phyloP scores from a whole-genome alignment of 2,329 filamentous ascomycete genomes.

The Boeremia exigua region DNA sequence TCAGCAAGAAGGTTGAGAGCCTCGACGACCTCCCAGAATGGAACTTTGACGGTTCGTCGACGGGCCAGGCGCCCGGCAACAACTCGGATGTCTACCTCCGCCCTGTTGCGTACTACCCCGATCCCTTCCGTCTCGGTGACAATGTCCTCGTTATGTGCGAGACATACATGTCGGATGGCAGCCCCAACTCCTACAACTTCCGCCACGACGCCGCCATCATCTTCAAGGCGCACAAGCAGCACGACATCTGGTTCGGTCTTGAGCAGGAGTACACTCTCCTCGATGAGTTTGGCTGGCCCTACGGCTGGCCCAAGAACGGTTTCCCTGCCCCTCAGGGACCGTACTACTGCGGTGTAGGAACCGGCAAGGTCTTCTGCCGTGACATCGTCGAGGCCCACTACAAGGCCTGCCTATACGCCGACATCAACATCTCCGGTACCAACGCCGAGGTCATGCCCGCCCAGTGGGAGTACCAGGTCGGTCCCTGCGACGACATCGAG shows the following conservation, averaged over 20 bases:
- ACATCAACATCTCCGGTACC: conserved; percentile 94
- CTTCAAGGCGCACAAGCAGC: conserved; percentile 83
- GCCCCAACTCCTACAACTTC: conserved; percentile 98
- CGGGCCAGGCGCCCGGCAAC: conserved; percentile 87
- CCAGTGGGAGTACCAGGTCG: conserved; percentile 98
- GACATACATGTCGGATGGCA: conserved; percentile 92
- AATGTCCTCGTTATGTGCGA: conserved; percentile 95
- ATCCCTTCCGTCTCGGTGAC: conserved; percentile 86
- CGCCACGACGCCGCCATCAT: conserved; percentile 88
- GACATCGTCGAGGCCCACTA: conserved; percentile 97
- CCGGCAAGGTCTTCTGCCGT: conserved; percentile 96
- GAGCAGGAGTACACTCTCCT: conserved; percentile 98
- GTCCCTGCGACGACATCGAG: conserved; percentile 82
- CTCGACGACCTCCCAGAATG: conserved; percentile 75
- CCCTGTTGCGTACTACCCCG: conserved; percentile 85
- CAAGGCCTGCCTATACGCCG: conserved; percentile 87
- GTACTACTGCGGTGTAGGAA: conserved; percentile 98
- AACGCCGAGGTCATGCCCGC: conserved; percentile 99
- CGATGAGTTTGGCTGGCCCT: conserved; percentile 83
- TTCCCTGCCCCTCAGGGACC: conserved; percentile 92
- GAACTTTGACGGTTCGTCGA: conserved; percentile 90
- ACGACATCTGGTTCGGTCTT: conserved; percentile 95
- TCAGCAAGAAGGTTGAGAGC: conserved; percentile 62
- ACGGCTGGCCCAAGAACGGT: conserved; percentile 86
- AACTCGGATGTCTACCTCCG: conserved; percentile 98